Evolutionary conservation across 352 stramenopile genomes (phyloP), one percentile per base, ranked within the genome.

Genomic region (Phytopythium chamaehyphon): DNA sequence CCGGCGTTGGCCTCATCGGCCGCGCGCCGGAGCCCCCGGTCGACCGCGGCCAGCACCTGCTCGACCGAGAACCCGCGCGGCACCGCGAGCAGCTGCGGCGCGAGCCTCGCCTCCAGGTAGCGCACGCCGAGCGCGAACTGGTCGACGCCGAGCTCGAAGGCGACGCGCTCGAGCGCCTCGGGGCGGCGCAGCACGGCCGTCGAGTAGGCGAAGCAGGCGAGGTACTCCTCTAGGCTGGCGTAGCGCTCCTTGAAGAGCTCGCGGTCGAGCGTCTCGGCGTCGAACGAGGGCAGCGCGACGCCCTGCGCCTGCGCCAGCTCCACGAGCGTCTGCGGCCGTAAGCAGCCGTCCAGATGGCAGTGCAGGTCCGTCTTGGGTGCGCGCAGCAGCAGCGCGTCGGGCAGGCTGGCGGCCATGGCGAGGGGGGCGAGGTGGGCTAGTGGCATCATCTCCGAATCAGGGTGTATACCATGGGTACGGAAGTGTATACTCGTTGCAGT

Each of bases 41-140:
- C 66, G 37, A 94, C 71, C 58, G 61, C 70, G 22, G 85, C 55
- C 40, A 96, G 65, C 19, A 94, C 82, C 18, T 93, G 64, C 40
- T 92, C 81, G 1, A 93, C 61, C 24, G 82, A 74, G 18, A 94
- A 57, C 4, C 70, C 49, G 21, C 80, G 77, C 1, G 79, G 76
- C 7, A 82, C 62, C 0, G 83, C 82, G 33, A 90, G 71, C 12
- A 95, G 59, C 52, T 96, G 87, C 24, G 87, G 87, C 1, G 87
- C 87, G 45, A 96, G 95, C 33, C 87, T 75, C 8, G 84, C 73
- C 66, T 96, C 87, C 28, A 96, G 87, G 67, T 96, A 95, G 8
- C 85, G 64, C 39, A 95, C 85, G 8, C 87, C 87, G 2, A 88
- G 42, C 11, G 70, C 28, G 53, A 81, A 95, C 45, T 92, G 76